These are phyloP conservation scores for Oryza glumipatula DNA, from an alignment of 176 grass and related monocot species.

Conservation along the genomic window DNA sequence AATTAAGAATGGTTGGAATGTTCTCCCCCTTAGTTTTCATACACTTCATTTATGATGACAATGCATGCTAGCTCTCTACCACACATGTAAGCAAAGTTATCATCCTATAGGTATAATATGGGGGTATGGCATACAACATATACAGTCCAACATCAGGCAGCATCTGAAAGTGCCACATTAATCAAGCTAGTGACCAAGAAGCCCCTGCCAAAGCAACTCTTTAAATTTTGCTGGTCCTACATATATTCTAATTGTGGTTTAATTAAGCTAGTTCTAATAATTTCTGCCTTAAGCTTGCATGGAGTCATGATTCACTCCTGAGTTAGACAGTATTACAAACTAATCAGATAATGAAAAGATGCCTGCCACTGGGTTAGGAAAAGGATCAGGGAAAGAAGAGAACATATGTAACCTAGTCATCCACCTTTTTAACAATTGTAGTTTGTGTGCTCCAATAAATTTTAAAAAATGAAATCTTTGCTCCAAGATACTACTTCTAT, in stretches of 20 bases:
- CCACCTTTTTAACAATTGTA: conserved; percentile 40
- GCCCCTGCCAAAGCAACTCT: background rate
- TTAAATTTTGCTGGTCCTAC: conserved; percentile 37
- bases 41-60: conserved; percentile 43
- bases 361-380: conserved; percentile 51
- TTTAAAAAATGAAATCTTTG: conserved; percentile 9
- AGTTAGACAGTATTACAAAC: conserved; percentile 46
- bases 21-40: conserved; percentile 49
- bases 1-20: conserved; percentile 41
- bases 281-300: conserved; percentile 18
- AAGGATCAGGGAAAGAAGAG: conserved; percentile 15
- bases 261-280: background rate
- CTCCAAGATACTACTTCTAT: conserved; percentile 45
- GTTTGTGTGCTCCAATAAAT: background rate
- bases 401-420: conserved; percentile 38
- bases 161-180: background rate
- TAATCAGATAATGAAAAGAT: conserved; percentile 54
- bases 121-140: background rate
- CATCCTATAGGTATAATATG: background rate
- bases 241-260: conserved; percentile 9
- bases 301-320: conserved; percentile 41
- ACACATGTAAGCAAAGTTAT: background rate
- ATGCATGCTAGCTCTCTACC: background rate
- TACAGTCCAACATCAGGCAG: background rate
- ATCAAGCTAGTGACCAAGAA: background rate